Evolutionary conservation across 2,329 filamentous ascomycete genomes (phyloP).

Genomic region (Monilinia laxa): DNA sequence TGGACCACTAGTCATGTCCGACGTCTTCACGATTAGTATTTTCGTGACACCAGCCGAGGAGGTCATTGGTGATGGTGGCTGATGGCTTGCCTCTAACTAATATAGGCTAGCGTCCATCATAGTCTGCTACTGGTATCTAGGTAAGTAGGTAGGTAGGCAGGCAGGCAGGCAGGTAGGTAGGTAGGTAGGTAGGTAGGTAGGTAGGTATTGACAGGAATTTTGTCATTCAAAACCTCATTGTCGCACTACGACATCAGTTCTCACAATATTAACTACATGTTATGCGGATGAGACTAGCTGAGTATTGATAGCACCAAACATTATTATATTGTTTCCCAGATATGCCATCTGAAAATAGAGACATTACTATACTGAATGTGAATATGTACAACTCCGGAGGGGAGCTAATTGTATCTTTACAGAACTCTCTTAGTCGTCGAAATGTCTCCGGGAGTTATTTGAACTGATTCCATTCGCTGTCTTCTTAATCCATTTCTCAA

Average conservation of each 20-base stretch:
- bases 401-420: constrained; percentile 9
- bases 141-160: no score
- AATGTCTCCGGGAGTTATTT: neutral
- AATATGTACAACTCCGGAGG: neutral
- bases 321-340: neutral
- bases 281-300: neutral
- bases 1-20: neutral
- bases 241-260: neutral
- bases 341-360: neutral
- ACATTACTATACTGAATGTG: neutral
- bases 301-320: neutral
- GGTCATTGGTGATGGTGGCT: neutral
- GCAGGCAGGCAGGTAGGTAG: neutral
- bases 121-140: neutral
- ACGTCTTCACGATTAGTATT: neutral
- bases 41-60: neutral
- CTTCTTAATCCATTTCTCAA: constrained; percentile 29
- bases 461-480: neutral
- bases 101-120: neutral
- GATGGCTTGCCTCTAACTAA: neutral
- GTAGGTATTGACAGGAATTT: neutral
- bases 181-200: neutral
- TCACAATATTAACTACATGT: neutral
- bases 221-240: neutral
- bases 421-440: neutral